Evolutionary conservation across 75 land plant genomes (phyloP).

Genomic region (Chamaecyparis obtusa): DNA sequence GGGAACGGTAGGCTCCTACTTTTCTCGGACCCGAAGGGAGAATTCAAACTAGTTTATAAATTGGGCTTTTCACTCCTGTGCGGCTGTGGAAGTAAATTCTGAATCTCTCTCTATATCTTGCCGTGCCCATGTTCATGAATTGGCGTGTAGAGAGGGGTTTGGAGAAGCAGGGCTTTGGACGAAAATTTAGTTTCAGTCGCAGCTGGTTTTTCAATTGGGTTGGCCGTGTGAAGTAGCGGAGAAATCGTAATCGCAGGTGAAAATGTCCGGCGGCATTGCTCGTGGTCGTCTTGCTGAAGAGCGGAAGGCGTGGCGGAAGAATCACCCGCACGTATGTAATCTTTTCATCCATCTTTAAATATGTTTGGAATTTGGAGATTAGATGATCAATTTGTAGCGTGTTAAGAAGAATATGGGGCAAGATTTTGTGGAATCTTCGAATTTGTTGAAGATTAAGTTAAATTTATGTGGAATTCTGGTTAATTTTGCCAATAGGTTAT

Average conservation of each 20-base stretch:
- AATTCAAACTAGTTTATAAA: conserved; percentile 1
- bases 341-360: background rate
- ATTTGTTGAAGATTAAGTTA: background rate
- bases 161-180: background rate
- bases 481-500: background rate
- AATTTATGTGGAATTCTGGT: background rate
- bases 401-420: background rate
- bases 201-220: background rate
- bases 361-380: background rate
- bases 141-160: background rate
- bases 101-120: background rate
- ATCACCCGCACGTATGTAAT: conserved; percentile 81
- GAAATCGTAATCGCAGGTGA: background rate
- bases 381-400: background rate
- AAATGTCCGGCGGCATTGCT: conserved; percentile 92
- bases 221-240: background rate
- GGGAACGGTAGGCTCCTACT: background rate
- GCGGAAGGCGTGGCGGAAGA: conserved; percentile 94
- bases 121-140: background rate
- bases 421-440: background rate
- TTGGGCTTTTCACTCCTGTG: background rate
- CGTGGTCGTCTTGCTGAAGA: conserved; percentile 93
- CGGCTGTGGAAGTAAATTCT: background rate
- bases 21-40: background rate
- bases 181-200: background rate